Base-by-base conservation (phyloP, 2,329 filamentous ascomycete genomes). In the Curvularia hawaiiensis region DNA sequence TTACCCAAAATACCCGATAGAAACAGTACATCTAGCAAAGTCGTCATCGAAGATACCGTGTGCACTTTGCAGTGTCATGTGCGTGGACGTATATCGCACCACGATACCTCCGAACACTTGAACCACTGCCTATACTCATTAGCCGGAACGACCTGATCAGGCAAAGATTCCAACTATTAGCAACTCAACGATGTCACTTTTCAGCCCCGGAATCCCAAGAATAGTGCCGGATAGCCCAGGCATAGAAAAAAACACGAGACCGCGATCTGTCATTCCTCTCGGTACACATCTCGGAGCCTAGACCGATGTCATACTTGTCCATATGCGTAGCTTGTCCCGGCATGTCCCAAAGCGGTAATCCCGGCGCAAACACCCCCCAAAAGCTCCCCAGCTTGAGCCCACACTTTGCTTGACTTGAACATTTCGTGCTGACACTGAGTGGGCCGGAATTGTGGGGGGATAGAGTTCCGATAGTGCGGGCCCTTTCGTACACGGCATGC, bases 311-410 rank as follows among this genome's bases (percentile, higher is more conserved):
- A n/a, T 26, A 47, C 20, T n/a, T n/a, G 18, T n/a, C 24, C 4
- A 28, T 20, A 9, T 31, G 31, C 10, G 8, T 20, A 50, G 26
- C 43, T 18, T 3, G 45, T 9, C 22, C 38, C 64, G 61, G 68
- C 35, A 64, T 60, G 7, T 48, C 68, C 66, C 20, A 51, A 61
- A 55, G 20, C 24, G 59, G 68, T 38, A 61, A 65, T 58, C 26
- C 68, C 68, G 68, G 64, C 60, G 62, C 61, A 60, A 62, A 60
- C 33, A 38, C 8, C 30, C 30, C 28, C 28, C 28, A 10, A 30
- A 30, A 30, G 28, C 10, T 30, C 28, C 28, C 14, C 46, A 49
- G 30, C n/a, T 26, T 28, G 14, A 28, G 20, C 40, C 31, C 40
- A 30, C 46, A 49, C 44, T 48, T n/a, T 39, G 28, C 53, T 31